Conservation (phyloP, 495 filamentous ascomycete genomes). For the Lophiostoma macrostomum region DNA sequence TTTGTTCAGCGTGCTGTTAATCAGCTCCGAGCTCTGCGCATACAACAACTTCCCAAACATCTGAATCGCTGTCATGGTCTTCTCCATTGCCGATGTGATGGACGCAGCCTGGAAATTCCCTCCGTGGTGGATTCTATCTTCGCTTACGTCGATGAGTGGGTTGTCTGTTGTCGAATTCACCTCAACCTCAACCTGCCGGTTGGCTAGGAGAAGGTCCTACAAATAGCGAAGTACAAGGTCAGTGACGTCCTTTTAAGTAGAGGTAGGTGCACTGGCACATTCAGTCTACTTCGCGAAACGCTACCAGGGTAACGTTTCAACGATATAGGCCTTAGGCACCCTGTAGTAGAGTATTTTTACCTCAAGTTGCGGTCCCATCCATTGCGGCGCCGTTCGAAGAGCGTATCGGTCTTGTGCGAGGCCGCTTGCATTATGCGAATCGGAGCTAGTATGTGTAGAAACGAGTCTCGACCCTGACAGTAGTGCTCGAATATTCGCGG, state of each 20-base stretch:
- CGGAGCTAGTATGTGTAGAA: constrained; percentile 22
- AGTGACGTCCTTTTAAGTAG: no score
- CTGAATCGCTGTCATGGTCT: constrained; percentile 12
- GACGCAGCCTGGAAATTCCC: constrained; percentile 34
- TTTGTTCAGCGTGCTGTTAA: constrained; percentile 26
- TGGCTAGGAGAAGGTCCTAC: constrained; percentile 26
- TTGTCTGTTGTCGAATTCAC: constrained; percentile 31
- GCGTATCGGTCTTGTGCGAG: constrained; percentile 42
- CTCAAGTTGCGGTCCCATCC: constrained; percentile 34
- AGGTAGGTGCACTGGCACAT: no score
- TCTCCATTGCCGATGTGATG: constrained; percentile 30
- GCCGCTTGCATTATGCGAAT: constrained; percentile 7
- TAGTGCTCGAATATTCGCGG: constrained; percentile 54
- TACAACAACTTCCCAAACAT: constrained; percentile 27
- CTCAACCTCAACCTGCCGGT: constrained; percentile 21
- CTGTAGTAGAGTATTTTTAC: no score
- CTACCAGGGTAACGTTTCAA: no score
- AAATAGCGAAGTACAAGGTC: no score
- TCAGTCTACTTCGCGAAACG: no score
- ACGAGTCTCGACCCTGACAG: constrained; percentile 37
- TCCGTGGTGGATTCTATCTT: constrained; percentile 19
- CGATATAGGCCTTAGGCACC: no score
- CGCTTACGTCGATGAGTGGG: constrained; percentile 21
- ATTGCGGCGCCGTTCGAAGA: constrained; percentile 31
- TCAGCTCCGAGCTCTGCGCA: constrained; percentile 30